phyloP scores from a whole-genome alignment of 768 basidiomycete species.

The Mycena crocata region DNA sequence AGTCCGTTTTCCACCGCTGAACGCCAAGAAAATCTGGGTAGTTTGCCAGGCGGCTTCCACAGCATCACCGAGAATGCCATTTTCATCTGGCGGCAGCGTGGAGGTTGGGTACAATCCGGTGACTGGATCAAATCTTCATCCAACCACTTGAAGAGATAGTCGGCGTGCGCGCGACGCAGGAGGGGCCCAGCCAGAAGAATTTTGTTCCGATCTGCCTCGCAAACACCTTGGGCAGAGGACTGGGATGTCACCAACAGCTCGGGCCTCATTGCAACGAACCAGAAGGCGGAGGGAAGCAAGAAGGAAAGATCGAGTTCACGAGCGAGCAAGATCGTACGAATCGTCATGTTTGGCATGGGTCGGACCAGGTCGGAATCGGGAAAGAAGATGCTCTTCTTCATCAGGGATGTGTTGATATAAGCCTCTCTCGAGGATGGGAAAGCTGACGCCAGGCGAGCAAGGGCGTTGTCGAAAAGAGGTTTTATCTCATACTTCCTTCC shows the following conservation, averaged over 20 bases:
- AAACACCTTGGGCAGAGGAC: background rate
- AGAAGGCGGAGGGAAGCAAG: conserved; percentile 5
- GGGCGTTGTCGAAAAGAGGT: conserved; percentile 1
- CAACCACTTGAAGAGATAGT: conserved; percentile 5
- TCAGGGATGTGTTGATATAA: background rate
- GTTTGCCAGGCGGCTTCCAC: background rate
- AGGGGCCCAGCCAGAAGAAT: background rate
- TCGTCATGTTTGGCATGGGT: background rate
- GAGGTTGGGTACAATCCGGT: background rate
- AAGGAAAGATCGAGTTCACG: background rate
- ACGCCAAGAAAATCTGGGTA: background rate
- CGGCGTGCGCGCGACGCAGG: background rate
- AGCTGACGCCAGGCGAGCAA: background rate
- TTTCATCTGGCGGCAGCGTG: background rate
- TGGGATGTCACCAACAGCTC: background rate
- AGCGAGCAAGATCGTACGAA: conserved; percentile 4
- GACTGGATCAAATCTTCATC: background rate
- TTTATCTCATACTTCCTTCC: conserved; percentile 1
- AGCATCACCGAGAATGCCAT: background rate
- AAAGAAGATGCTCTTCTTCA: background rate
- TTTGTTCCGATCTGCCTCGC: background rate
- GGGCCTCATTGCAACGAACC: background rate
- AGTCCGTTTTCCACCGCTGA: background rate
- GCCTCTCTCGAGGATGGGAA: background rate
- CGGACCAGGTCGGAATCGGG: background rate